These are phyloP conservation scores for Astraeus odoratus DNA, from an alignment of 768 basidiomycete species.

Conservation along the genomic window DNA sequence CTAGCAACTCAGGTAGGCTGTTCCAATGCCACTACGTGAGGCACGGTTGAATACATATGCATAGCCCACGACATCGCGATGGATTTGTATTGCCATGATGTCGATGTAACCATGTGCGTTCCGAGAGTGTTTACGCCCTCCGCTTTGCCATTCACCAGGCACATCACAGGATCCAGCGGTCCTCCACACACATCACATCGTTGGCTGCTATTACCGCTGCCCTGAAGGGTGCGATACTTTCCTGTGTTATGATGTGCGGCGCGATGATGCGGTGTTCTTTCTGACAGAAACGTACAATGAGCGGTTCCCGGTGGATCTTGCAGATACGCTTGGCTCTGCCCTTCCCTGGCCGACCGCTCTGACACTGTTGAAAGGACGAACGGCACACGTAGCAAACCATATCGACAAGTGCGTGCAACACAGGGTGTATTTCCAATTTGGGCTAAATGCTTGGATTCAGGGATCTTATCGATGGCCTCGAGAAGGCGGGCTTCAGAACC, in stretches of 20 bases:
- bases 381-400: constrained; percentile 6
- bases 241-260: neutral
- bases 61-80: constrained; percentile 34
- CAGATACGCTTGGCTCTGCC: constrained; percentile 17
- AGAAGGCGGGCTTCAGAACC: constrained; percentile 30
- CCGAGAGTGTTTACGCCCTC: constrained; percentile 10
- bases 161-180: constrained; percentile 20
- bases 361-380: constrained; percentile 5
- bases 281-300: constrained; percentile 20
- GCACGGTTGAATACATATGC: neutral
- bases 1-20: constrained; percentile 53
- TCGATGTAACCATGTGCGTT: constrained; percentile 22
- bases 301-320: constrained; percentile 19
- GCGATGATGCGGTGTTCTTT: neutral
- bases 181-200: constrained; percentile 24
- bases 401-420: constrained; percentile 15
- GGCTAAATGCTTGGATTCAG: constrained; percentile 14
- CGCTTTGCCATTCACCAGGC: constrained; percentile 18
- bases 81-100: constrained; percentile 24
- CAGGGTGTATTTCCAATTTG: neutral
- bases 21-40: too few relatives aligned
- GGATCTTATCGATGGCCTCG: constrained; percentile 33
- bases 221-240: constrained; percentile 10
- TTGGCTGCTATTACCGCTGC: constrained; percentile 1
- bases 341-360: constrained; percentile 18